Evolutionary conservation across 176 grass and related monocot species (phyloP).

Genomic region (Leersia perrieri): DNA sequence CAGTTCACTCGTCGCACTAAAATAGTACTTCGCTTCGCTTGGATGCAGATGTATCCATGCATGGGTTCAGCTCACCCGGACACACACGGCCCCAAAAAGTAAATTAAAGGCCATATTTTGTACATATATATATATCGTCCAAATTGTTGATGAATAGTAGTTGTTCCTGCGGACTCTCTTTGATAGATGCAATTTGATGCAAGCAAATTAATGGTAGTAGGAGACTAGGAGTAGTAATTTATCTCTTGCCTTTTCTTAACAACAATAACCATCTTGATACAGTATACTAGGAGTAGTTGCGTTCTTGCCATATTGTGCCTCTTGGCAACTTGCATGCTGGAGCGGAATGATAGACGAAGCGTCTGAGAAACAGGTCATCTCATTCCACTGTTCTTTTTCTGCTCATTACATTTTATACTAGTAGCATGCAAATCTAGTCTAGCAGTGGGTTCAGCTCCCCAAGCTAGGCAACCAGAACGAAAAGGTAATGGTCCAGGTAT

Average conservation of each 20-base stretch:
- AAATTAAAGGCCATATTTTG: neutral
- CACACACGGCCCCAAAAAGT: neutral
- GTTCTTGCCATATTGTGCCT: neutral
- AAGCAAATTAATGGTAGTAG: no score
- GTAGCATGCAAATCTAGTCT: no score
- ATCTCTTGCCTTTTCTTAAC: neutral
- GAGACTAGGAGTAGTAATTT: neutral
- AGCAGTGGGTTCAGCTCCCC: no score
- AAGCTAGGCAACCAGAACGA: no score
- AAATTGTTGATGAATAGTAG: neutral
- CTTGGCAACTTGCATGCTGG: neutral
- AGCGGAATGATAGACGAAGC: neutral
- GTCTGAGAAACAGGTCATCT: neutral
- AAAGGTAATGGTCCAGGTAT: neutral
- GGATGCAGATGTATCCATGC: neutral
- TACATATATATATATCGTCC: neutral
- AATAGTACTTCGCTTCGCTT: neutral
- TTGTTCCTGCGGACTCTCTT: neutral
- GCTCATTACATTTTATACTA: neutral
- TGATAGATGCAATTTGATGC: neutral
- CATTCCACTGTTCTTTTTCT: neutral
- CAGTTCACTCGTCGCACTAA: neutral
- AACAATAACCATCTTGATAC: neutral
- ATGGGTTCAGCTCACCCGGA: slow-evolving; percentile 22
- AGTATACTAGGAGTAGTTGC: no score